Evolutionary conservation across 2,329 filamentous ascomycete species (phyloP).

Genomic region (Didymella pinodella): DNA sequence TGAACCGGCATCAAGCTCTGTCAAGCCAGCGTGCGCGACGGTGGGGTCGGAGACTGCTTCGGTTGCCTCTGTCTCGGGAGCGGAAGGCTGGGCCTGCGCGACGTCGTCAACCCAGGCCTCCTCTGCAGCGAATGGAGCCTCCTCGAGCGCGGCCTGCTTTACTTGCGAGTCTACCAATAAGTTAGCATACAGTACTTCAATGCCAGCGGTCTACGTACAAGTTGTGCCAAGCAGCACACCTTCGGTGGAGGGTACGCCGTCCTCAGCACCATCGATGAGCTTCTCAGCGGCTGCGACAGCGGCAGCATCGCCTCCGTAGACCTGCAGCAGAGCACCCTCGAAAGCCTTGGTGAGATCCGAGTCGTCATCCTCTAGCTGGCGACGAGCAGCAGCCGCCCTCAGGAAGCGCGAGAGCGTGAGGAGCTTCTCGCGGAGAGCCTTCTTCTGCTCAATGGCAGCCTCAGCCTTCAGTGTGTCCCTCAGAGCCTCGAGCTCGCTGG

Average conservation of each 20-base stretch:
- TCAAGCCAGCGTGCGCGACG: slow-evolving; percentile 70
- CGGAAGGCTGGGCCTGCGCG: slow-evolving; percentile 53
- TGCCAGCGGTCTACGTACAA: slow-evolving; percentile 63
- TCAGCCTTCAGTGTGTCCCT: slow-evolving; percentile 65
- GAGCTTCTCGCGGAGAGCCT: slow-evolving; percentile 66
- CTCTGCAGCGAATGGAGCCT: slow-evolving; percentile 63
- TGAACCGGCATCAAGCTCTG: slow-evolving; percentile 66
- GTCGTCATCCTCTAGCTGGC: slow-evolving; percentile 74
- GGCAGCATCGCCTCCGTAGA: slow-evolving; percentile 79
- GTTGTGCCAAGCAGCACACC: slow-evolving; percentile 72
- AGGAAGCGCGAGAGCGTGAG: slow-evolving; percentile 80
- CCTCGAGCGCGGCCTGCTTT: slow-evolving; percentile 59
- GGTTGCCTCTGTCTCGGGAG: slow-evolving; percentile 46
- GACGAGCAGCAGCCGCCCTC: slow-evolving; percentile 76
- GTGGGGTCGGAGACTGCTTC: slow-evolving; percentile 68
- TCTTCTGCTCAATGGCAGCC: slow-evolving; percentile 57
- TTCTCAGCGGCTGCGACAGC: slow-evolving; percentile 79
- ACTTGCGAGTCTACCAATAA: slow-evolving; percentile 62
- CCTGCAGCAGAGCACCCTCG: slow-evolving; percentile 78
- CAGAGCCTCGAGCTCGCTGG: slow-evolving; percentile 64
- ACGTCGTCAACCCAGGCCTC: slow-evolving; percentile 60
- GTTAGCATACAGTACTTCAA: slow-evolving; percentile 20
- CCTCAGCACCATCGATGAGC: slow-evolving; percentile 75
- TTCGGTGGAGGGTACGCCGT: slow-evolving; percentile 70
- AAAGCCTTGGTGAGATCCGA: slow-evolving; percentile 81